Evolutionary conservation across 1,139 yeast genomes (phyloP).

Genomic region (Suzukiozyma palmioleophila): DNA sequence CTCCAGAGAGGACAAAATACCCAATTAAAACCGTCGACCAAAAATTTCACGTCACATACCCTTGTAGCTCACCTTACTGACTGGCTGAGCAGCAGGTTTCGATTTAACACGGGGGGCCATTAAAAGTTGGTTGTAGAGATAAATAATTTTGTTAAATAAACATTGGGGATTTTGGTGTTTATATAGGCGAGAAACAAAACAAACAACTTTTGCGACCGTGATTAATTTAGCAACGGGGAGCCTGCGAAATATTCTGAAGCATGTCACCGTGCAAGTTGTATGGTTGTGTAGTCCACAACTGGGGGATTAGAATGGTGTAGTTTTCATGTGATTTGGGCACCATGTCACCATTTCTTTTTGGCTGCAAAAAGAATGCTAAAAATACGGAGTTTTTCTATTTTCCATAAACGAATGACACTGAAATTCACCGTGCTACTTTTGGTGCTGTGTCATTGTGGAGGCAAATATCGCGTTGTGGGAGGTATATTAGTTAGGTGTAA

Average conservation of each 20-base stretch:
- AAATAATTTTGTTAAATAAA: background rate
- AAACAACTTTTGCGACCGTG: background rate
- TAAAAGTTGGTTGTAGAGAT: constrained; percentile 4
- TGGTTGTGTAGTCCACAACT: background rate
- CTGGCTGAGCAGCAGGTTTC: constrained; percentile 22
- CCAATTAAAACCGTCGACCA: no score
- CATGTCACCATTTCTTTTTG: background rate
- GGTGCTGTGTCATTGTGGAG: no score
- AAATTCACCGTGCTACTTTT: background rate
- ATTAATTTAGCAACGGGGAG: background rate
- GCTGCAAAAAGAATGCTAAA: background rate
- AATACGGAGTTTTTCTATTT: background rate
- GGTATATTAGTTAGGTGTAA: no score
- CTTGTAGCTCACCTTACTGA: constrained; percentile 45
- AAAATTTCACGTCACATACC: constrained; percentile 28
- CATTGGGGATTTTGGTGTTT: background rate
- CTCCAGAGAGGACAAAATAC: no score
- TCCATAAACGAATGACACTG: background rate
- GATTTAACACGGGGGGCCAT: constrained; percentile 25
- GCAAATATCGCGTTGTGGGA: no score
- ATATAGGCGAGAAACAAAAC: background rate
- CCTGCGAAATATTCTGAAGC: no score
- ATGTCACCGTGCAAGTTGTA: background rate
- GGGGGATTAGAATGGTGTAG: background rate
- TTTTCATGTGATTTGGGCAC: background rate